Base-by-base conservation (phyloP, 108 stramenopile species). In the Fistulifera pelliculosa region DNA sequence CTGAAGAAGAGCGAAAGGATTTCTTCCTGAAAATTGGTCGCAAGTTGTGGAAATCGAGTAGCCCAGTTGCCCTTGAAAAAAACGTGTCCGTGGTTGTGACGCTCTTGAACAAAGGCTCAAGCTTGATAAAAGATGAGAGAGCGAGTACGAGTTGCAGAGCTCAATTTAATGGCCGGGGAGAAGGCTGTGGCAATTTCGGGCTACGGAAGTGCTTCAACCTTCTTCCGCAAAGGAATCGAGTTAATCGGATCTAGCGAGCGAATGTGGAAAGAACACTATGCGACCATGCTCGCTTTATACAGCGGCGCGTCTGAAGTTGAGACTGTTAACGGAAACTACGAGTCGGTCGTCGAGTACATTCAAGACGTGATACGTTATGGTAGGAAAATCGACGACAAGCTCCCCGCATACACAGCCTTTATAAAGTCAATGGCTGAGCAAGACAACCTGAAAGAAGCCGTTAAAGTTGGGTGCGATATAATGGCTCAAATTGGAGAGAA, bases 361-460 rank as follows among this genome's bases (percentile, higher is more conserved):
- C 14, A 48, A 10, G 64, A 65, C 39, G 50, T 65, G 13, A 23
- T 58, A 1, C 3, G 14, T 0, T 22, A 49, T 17, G 56, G 53
- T 12, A 47, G 3, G 14, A 38, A 47, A 1, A 28, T 65, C 16
- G 15, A 49, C 24, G 56, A 65, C 64, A 65, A 65, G 45, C 16
- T 57, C 2, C n/a, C 17, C 1, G 56, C 56, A 18, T 58, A 65
- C 44, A 38, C 17, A 4, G 42, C 64, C 7, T 16, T 38, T 10
- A 18, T 65, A 14, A 18, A 49, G n/a, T 18, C 48, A 16, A 54
- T 65, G 44, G 56, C 38, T 1, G 56, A 44, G 38, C 44, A 49
- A 27, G 31, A 65, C 8, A 22, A 27, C 0, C 0, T 58, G 17
- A 12, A 49, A 12, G 64, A 65, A 38, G 64, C 64, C 0, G 15